Base-by-base conservation (phyloP, 495 filamentous ascomycete genomes). In the Tuber umbilicatum region DNA sequence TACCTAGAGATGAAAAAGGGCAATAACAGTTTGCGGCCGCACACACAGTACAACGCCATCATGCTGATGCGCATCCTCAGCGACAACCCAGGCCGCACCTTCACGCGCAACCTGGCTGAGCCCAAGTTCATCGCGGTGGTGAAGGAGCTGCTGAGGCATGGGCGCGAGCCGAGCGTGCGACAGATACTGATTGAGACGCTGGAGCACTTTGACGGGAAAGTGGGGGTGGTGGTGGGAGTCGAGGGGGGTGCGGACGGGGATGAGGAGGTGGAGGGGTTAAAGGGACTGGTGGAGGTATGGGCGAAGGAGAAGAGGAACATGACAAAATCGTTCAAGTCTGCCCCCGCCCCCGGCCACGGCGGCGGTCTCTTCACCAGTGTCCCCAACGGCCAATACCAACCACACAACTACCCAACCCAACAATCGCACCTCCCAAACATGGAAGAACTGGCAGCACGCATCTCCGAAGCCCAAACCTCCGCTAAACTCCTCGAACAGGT, bases 1-100 rank as follows among this genome's bases (percentile, higher is more conserved):
- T 93, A 91, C 81, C 86, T 99, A 64, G 86, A 88, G 55, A 6
- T 3, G 7, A 75, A 40, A 23, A 79, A 78, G 43, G 55, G 74
- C 55, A 78, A 43, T 43, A 43, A 78, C 21, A 37, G 37, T 21
- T 43, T 72, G 1, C 38, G 42, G n/a, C 77, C 77, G 14, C 27
- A 64, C 39, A 85, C 86, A 43, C 95, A 98, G 84, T 97, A 97
- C 86, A 97, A 98, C 85, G 91, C 92, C 71, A 91, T 98, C 79
- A 99, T 98, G 96, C 87, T 99, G 70, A 88, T 94, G 73, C 90
- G 95, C 60, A 99, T 99, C 81, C 86, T 99, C 45, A 86, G 88
- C 73, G 94, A 98, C 82, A 97, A 99, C 83, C 95, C 95, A 0
- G 96, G 95, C 38, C 87, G 86, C 73, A 92, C 89, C 23, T 98